Conservation (phyloP, 176 grass and related monocot genomes). For the Typha latifolia region DNA sequence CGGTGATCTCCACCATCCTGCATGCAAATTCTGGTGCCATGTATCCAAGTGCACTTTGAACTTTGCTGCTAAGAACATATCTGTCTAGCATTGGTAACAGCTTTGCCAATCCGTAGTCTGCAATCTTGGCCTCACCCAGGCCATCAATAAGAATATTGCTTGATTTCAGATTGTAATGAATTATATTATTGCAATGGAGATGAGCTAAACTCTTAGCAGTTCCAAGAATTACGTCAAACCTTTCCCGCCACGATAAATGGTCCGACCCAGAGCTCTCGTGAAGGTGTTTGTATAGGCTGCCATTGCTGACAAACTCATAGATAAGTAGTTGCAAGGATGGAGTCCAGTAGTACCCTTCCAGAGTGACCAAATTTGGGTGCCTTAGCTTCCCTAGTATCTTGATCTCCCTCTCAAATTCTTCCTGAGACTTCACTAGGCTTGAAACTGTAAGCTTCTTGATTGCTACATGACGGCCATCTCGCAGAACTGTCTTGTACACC, state of each 20-base stretch:
- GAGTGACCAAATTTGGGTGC: constrained; percentile 62
- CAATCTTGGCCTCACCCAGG: constrained; percentile 60
- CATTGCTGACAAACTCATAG: constrained; percentile 75
- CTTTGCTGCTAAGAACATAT: constrained; percentile 86
- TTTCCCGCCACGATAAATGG: constrained; percentile 72
- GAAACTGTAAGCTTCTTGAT: constrained; percentile 99
- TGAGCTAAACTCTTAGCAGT: constrained; percentile 62
- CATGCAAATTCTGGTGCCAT: constrained; percentile 97
- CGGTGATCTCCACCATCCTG: constrained; percentile 79
- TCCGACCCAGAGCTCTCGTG: constrained; percentile 53
- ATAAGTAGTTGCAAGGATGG: constrained; percentile 86
- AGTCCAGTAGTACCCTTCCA: constrained; percentile 97
- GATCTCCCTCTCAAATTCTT: constrained; percentile 86
- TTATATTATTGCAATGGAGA: constrained; percentile 62
- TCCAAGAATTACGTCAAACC: constrained; percentile 83
- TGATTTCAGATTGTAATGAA: constrained; percentile 94
- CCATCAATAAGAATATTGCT: constrained; percentile 76
- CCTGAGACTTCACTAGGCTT: constrained; percentile 79
- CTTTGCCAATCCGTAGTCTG: constrained; percentile 78
- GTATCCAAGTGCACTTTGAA: constrained; percentile 92
- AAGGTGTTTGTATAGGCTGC: constrained; percentile 65
- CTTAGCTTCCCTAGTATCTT: constrained; percentile 61
- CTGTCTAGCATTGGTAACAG: constrained; percentile 86
- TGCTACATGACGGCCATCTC: constrained; percentile 66
- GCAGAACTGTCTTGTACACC: constrained; percentile 82